Evolutionary conservation across 2,329 filamentous ascomycete genomes (phyloP).

Genomic region (Xylariaceae sp.): DNA sequence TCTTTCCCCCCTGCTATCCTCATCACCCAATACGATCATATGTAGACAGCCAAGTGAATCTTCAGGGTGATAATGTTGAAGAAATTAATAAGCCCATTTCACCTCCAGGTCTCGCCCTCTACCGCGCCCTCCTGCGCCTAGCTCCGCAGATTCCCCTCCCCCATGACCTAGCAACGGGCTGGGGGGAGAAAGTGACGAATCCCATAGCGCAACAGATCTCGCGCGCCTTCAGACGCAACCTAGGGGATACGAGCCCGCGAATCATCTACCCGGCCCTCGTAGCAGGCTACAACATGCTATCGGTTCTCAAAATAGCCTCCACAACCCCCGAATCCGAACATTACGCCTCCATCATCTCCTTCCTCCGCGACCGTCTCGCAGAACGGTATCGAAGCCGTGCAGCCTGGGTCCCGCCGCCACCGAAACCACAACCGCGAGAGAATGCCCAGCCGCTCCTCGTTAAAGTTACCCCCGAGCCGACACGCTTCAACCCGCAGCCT

Average conservation of each 20-base stretch:
- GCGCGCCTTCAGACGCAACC: constrained; percentile 60
- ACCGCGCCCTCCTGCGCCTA: constrained; percentile 63
- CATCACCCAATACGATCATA: too few relatives aligned
- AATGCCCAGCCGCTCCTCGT: constrained; percentile 31
- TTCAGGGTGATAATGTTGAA: too few relatives aligned
- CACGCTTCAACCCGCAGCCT: constrained; percentile 34
- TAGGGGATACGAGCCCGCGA: constrained; percentile 52
- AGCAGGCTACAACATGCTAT: constrained; percentile 54
- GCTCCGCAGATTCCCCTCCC: constrained; percentile 51
- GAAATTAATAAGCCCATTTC: background rate
- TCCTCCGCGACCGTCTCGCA: constrained; percentile 38
- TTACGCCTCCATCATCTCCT: constrained; percentile 38
- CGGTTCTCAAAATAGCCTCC: constrained; percentile 19
- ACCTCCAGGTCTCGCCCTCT: constrained; percentile 62
- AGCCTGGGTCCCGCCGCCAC: constrained; percentile 1
- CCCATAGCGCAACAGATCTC: constrained; percentile 57
- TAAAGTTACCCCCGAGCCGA: constrained; percentile 25
- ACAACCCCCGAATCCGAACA: constrained; percentile 22
- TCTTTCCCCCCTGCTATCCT: too few relatives aligned
- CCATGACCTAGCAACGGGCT: constrained; percentile 37
- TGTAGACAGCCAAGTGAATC: too few relatives aligned
- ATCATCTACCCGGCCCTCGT: constrained; percentile 60
- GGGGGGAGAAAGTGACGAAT: constrained; percentile 30
- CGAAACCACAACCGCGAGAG: constrained; percentile 12
- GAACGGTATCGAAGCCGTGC: constrained; percentile 23